These are phyloP conservation scores for Lippia alba DNA, from an alignment of 305 asterid genomes.

Conservation along the genomic window DNA sequence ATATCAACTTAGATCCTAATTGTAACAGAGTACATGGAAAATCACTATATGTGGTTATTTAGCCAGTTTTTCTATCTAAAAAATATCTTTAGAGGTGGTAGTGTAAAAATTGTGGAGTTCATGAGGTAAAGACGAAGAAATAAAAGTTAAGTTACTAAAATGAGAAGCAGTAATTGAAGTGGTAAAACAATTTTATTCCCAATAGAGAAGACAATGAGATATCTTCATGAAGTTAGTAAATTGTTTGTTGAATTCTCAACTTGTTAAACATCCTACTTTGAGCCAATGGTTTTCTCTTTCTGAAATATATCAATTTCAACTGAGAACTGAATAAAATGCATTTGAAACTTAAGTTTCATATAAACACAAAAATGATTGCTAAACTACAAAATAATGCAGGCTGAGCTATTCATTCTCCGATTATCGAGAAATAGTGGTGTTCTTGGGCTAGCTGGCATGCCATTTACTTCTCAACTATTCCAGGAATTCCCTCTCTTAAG, in stretches of 20 bases:
- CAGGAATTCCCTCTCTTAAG: slow-evolving; percentile 44
- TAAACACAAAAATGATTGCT: slow-evolving; percentile 34
- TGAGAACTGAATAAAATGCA: background rate
- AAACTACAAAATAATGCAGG: slow-evolving; percentile 55
- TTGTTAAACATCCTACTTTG: slow-evolving; percentile 3
- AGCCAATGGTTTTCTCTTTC: slow-evolving; percentile 17
- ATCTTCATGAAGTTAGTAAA: slow-evolving; percentile 5
- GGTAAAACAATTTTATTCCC: no score
- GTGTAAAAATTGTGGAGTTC: no score
- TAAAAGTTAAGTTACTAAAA: no score
- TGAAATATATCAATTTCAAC: background rate
- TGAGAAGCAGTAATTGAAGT: no score
- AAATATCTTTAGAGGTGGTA: no score
- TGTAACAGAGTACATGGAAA: no score
- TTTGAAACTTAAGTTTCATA: slow-evolving; percentile 16
- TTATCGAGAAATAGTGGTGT: slow-evolving; percentile 92
- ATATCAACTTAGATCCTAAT: no score
- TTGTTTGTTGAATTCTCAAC: slow-evolving; percentile 2
- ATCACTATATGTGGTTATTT: no score
- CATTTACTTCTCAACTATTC: slow-evolving; percentile 69
- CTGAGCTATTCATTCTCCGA: slow-evolving; percentile 83
- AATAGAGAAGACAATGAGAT: background rate
- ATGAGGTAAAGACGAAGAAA: no score
- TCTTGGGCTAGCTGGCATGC: slow-evolving; percentile 97
- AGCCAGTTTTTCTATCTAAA: no score